Percentiles rank a stretch among this genome's conserved stretches.
phyloP scores from a whole-genome alignment of 371 early-diverging fungal species.

The Apophysomyces trapeziformis region DNA sequence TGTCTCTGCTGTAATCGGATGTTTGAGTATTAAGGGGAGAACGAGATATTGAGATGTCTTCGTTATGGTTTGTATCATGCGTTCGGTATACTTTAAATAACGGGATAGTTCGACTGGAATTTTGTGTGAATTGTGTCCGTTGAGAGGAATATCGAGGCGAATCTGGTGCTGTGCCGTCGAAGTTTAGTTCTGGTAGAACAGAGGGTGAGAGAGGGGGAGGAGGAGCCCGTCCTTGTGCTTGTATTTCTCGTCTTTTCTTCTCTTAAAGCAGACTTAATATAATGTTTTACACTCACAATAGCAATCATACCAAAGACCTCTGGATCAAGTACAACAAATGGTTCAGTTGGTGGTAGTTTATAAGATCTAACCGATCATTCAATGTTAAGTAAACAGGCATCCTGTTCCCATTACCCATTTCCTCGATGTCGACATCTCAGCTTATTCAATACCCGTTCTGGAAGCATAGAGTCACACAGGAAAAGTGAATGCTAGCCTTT shows the following conservation, averaged over 20 bases:
- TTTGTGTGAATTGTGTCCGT: not conserved
- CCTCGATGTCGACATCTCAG: not conserved
- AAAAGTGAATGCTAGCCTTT: not conserved
- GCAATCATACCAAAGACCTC: not conserved
- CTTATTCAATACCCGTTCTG: not conserved
- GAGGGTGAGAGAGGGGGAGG: not conserved
- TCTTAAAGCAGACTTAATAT: not conserved
- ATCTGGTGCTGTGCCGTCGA: not conserved
- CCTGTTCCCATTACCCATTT: not conserved
- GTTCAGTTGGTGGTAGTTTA: not conserved
- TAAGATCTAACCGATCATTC: not conserved
- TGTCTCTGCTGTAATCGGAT: not conserved
- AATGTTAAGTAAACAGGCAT: not conserved
- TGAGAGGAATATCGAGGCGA: not conserved
- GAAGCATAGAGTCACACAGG: not conserved
- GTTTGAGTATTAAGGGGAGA: not conserved
- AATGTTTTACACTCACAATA: not conserved
- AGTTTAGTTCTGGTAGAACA: conserved; percentile 1
- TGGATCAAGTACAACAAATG: not conserved
- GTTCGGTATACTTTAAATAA: not conserved
- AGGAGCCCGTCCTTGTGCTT: not conserved
- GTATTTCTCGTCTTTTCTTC: not conserved
- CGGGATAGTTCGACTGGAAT: not conserved
- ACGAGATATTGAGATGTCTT: not conserved
- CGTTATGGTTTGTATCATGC: not conserved